These are phyloP conservation scores for Paraphoma chrysanthemicola DNA, from an alignment of 2,329 filamentous ascomycete species.

Conservation along the genomic window DNA sequence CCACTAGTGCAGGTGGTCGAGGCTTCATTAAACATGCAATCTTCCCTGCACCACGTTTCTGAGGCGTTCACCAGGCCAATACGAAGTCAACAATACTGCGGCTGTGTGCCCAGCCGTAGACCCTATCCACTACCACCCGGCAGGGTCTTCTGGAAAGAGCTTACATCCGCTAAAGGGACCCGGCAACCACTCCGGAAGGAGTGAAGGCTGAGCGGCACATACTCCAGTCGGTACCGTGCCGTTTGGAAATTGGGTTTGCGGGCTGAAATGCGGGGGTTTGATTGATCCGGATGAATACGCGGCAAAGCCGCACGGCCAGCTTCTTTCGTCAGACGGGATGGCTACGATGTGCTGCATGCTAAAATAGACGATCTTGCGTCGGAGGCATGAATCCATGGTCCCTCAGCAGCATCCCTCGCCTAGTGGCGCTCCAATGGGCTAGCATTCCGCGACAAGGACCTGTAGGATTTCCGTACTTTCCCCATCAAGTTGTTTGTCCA, in stretches of 20 bases:
- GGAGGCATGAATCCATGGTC: not conserved
- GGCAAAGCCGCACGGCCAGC: not conserved
- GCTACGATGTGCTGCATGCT: not conserved
- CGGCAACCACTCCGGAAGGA: not conserved
- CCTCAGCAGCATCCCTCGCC: not conserved
- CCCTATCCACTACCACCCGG: not conserved
- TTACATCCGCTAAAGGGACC: not conserved
- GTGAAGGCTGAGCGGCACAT: not conserved
- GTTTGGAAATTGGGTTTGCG: not conserved
- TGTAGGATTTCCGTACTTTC: not conserved
- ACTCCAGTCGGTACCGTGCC: not conserved
- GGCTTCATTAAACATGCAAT: constrained; percentile 4
- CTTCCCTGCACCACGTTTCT: constrained; percentile 7
- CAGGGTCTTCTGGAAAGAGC: not conserved
- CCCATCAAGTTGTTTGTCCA: not conserved
- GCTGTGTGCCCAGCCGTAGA: not conserved
- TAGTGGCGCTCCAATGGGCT: not conserved
- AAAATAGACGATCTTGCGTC: not conserved
- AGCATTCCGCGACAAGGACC: not conserved
- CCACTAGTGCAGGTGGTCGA: constrained; percentile 1
- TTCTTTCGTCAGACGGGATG: not conserved
- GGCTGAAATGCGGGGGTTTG: constrained; percentile 1
- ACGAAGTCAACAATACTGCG: not conserved
- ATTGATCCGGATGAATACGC: constrained; percentile 3
- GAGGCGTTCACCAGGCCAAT: constrained; percentile 4